Base-by-base conservation (phyloP, 1,284 basidiomycete species). In the Porodaedalea pini region DNA sequence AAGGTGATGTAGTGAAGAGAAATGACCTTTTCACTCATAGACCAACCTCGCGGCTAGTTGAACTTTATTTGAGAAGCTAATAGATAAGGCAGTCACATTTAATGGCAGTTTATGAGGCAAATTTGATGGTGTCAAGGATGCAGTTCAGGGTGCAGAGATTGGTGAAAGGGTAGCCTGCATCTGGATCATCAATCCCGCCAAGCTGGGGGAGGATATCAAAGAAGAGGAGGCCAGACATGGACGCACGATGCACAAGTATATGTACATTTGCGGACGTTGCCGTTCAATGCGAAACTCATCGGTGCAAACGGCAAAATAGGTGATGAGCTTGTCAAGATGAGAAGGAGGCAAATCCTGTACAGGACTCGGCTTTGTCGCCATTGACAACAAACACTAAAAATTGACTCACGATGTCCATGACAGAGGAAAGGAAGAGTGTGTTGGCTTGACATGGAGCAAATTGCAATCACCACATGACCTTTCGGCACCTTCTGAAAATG, bases 51-150 rank as follows among this genome's bases (percentile, higher is more conserved):
- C 82, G 72, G 1, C 80, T 78, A 65, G 89, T 86, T 64, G 78
- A 73, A 61, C 85, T 80, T 82, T 84, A 88, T 66, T 88, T 90
- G 56, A 92, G 74, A 60, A 92, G 70, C 65, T 83, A 90, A 69
- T 90, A 92, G 1, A 90, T 72, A 32, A 92, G 71, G 62, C 86
- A 88, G 60, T 90, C 83, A 68, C 84, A 83, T 75, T 92, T 91
- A 56, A 92, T 76, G 29, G 71, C 67, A 67, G 92, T 90, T 63
- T 88, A 92, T 3, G 72, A 68, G 1, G 81, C 85, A 29, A 71
- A 63, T 52, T 79, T 75, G 61, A 92, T 87, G 19, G 79, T 80
- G 21, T 78, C 71, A 41, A 91, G 70, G 4, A 92, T 75, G 7
- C 70, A 72, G 53, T 76, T 67, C 21, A 92, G 77, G 2, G 75